Percentiles rank a stretch among this genome's conserved stretches.
These are phyloP conservation scores for Leccinum huronense DNA, from an alignment of 1,284 basidiomycete species.

Conservation along the genomic window DNA sequence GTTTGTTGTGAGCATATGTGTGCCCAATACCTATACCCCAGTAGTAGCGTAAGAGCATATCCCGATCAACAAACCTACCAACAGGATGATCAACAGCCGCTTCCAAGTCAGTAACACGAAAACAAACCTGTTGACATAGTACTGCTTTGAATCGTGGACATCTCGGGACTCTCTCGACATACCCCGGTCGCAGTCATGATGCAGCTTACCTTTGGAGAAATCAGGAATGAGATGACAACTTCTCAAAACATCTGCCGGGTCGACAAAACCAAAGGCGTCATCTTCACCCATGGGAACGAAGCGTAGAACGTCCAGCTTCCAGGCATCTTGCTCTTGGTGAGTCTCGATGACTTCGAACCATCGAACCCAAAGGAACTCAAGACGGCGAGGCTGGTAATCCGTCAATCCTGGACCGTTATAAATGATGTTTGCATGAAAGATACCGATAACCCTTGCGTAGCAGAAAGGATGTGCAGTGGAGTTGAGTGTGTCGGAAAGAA, in stretches of 20 bases:
- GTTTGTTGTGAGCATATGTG: background rate
- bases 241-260: background rate
- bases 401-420: too few relatives aligned
- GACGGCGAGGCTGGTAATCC: too few relatives aligned
- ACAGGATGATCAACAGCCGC: background rate
- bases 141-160: background rate
- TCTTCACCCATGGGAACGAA: background rate
- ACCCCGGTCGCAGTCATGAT: background rate
- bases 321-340: too few relatives aligned
- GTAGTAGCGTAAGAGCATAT: background rate
- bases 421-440: too few relatives aligned
- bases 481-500: too few relatives aligned
- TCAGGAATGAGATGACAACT: background rate
- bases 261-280: background rate
- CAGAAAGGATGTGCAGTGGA: too few relatives aligned
- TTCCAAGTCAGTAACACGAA: background rate
- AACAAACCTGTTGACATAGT: background rate
- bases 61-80: background rate
- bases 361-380: too few relatives aligned
- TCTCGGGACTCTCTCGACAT: background rate
- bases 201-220: constrained; percentile 1
- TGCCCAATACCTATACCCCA: background rate
- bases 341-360: too few relatives aligned
- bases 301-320: too few relatives aligned
- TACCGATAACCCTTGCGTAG: too few relatives aligned